These are phyloP conservation scores for Purshia tridentata DNA, from an alignment of 306 rosid species.

Conservation along the genomic window DNA sequence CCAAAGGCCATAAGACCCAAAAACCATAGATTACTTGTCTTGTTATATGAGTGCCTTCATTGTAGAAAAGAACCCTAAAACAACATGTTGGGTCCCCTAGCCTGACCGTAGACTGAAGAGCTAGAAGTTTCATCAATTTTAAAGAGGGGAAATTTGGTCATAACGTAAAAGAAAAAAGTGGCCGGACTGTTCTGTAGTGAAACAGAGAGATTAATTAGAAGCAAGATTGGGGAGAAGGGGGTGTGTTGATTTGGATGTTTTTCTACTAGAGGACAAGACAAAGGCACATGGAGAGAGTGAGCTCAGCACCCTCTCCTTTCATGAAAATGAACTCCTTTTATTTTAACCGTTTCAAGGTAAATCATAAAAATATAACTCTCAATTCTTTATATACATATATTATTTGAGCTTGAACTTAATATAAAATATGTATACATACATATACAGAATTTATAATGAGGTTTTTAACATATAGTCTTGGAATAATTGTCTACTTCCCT, in stretches of 20 bases:
- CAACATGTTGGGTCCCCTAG: constrained; percentile 10
- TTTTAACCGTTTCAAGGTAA: background rate
- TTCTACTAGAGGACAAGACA: constrained; percentile 65
- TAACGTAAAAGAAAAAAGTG: constrained; percentile 23
- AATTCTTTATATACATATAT: no score
- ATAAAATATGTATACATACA: no score
- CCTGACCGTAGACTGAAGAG: background rate
- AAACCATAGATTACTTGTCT: no score
- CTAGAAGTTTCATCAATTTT: constrained; percentile 19
- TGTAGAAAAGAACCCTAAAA: constrained; percentile 8
- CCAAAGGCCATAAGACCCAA: no score
- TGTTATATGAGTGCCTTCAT: no score
- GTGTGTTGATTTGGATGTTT: constrained; percentile 56
- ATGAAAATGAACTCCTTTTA: constrained; percentile 17
- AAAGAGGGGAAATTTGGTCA: constrained; percentile 45
- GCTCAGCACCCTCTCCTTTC: constrained; percentile 26
- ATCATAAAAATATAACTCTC: no score
- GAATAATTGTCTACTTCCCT: no score
- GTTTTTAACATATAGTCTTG: no score
- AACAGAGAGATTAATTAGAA: background rate
- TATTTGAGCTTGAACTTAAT: no score
- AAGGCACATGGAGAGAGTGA: constrained; percentile 60
- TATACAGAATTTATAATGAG: no score
- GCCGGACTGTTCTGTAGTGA: constrained; percentile 41
- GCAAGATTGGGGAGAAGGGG: constrained; percentile 28